These are phyloP conservation scores for Musa itinerans DNA, from an alignment of 176 grass and related monocot species.

Conservation along the genomic window DNA sequence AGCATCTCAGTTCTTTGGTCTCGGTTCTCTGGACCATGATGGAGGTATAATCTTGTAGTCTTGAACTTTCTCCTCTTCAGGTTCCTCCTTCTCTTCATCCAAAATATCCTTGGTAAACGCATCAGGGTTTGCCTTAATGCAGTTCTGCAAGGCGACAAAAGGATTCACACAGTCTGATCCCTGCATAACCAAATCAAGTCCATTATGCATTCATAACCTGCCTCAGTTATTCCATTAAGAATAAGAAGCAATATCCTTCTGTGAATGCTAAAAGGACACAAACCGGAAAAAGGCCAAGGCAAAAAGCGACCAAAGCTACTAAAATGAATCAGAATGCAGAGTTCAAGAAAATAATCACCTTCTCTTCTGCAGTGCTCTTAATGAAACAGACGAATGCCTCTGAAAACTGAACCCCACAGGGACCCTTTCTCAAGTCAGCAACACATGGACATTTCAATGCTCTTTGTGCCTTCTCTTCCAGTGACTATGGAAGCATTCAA, in stretches of 20 bases:
- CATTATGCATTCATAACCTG: neutral
- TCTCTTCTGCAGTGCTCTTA: constrained; percentile 73
- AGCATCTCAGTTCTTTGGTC: constrained; percentile 42
- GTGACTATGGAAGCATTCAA: constrained; percentile 49
- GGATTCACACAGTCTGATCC: constrained; percentile 83
- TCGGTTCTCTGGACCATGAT: constrained; percentile 78
- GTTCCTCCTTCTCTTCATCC: constrained; percentile 39
- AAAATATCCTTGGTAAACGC: constrained; percentile 89
- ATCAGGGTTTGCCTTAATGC: constrained; percentile 73
- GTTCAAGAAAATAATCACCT: constrained; percentile 35
- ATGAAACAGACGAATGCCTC: constrained; percentile 87
- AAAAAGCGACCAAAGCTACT: neutral
- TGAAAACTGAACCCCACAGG: constrained; percentile 66
- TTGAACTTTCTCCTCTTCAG: constrained; percentile 44
- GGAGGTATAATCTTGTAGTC: constrained; percentile 60
- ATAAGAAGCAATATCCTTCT: too few species aligned
- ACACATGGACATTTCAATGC: constrained; percentile 83
- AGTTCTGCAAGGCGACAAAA: constrained; percentile 75
- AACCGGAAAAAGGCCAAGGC: neutral
- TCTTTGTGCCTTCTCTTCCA: constrained; percentile 72
- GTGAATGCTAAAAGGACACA: neutral
- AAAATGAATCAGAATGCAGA: neutral
- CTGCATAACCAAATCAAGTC: constrained; percentile 28
- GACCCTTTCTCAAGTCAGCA: constrained; percentile 82
- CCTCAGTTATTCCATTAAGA: too few species aligned